A percentile compares a stretch with the other conserved stretches of the same genome.
These are phyloP conservation scores for Colletotrichum theobromicola DNA, from an alignment of 2,329 filamentous ascomycete species.

Conservation along the genomic window DNA sequence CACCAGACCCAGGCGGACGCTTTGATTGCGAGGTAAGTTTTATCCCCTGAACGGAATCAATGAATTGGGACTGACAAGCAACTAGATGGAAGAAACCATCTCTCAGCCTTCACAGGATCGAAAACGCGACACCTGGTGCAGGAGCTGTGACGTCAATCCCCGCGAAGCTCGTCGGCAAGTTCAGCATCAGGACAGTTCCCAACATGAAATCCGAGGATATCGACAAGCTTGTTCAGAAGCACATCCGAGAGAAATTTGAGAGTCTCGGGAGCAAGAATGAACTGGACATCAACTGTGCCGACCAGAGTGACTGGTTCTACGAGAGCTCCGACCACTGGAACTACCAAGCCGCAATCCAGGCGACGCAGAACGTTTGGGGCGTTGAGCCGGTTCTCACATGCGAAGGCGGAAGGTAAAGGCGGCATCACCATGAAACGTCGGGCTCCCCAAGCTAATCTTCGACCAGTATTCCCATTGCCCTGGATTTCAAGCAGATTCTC, in stretches of 20 bases:
- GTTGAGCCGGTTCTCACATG: slow-evolving; percentile 93
- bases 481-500: slow-evolving; percentile 96
- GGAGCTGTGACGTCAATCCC: slow-evolving; percentile 99
- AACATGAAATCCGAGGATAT: slow-evolving; percentile 95
- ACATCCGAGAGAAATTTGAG: slow-evolving; percentile 82
- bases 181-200: slow-evolving; percentile 95
- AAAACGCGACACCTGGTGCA: slow-evolving; percentile 90
- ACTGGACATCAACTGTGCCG: slow-evolving; percentile 79
- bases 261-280: slow-evolving; percentile 93
- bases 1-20: slow-evolving; percentile 11
- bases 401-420: slow-evolving; percentile 89
- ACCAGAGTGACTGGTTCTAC: slow-evolving; percentile 98
- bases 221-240: slow-evolving; percentile 82
- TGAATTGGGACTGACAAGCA: slow-evolving; percentile 84
- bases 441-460: background rate
- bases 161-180: slow-evolving; percentile 96
- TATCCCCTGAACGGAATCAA: slow-evolving; percentile 56
- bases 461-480: slow-evolving; percentile 86
- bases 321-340: slow-evolving; percentile 99
- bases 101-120: slow-evolving; percentile 90
- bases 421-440: slow-evolving; percentile 27
- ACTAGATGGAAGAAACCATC: slow-evolving; percentile 99
- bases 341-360: slow-evolving; percentile 91
- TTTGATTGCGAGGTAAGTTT: background rate
- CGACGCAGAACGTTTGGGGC: slow-evolving; percentile 91